Evolutionary conservation across 352 stramenopile genomes (phyloP).

Genomic region (Pythium brachiatum): DNA sequence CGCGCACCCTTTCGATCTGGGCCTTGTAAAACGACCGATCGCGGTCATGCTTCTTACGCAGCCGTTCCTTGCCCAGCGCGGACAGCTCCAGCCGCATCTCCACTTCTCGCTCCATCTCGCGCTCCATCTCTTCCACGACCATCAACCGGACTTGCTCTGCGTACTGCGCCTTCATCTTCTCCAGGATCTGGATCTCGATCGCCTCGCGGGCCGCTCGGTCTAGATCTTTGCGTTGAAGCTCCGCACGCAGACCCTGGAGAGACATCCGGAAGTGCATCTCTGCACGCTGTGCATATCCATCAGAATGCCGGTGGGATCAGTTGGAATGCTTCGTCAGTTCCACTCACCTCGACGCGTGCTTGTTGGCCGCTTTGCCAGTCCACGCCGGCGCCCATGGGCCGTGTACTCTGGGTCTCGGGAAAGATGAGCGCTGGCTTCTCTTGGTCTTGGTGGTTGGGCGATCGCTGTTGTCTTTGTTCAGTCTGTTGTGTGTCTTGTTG

Average conservation of each 20-base stretch:
- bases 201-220: constrained; percentile 28
- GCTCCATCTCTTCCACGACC: constrained; percentile 58
- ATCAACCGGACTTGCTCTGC: constrained; percentile 48
- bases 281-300: constrained; percentile 34
- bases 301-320: neutral
- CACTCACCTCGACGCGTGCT: constrained; percentile 48
- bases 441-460: neutral
- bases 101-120: constrained; percentile 60
- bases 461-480: neutral
- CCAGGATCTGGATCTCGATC: constrained; percentile 54
- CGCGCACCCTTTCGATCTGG: constrained; percentile 60
- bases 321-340: no score
- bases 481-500: neutral
- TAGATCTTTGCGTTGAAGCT: constrained; percentile 47
- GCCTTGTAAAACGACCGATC: constrained; percentile 51
- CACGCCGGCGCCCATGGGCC: constrained; percentile 43
- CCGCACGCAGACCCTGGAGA: constrained; percentile 42
- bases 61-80: constrained; percentile 36
- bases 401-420: constrained; percentile 55
- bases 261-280: constrained; percentile 49
- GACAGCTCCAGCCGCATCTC: constrained; percentile 47
- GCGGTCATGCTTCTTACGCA: constrained; percentile 48
- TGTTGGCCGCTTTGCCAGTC: constrained; percentile 52
- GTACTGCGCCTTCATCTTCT: constrained; percentile 66
- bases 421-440: constrained; percentile 19